Evolutionary conservation across 495 filamentous ascomycete species (phyloP).

Genomic region (Amorphotheca resinae): DNA sequence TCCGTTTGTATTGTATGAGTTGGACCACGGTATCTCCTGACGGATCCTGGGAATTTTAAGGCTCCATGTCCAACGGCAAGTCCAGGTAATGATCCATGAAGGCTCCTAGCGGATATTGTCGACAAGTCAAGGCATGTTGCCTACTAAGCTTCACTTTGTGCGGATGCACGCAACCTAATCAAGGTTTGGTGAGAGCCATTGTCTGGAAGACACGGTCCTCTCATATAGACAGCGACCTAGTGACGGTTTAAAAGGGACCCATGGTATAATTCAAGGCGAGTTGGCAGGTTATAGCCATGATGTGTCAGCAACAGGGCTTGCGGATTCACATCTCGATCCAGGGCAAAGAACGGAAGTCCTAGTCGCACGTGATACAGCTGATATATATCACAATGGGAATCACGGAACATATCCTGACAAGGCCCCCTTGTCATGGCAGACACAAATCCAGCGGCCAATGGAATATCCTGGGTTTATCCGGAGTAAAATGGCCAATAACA

Average conservation of each 20-base stretch:
- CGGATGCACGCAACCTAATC: not conserved
- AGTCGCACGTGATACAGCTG: conserved; percentile 5
- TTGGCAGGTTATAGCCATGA: not conserved
- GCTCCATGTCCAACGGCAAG: not conserved
- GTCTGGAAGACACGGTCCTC: not conserved
- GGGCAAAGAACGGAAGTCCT: not conserved
- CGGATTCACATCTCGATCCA: conserved; percentile 7
- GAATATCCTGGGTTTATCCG: not conserved
- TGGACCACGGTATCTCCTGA: not conserved
- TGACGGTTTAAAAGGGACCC: too few relatives aligned
- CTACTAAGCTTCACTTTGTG: not conserved
- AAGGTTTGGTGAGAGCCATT: not conserved
- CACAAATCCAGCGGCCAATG: not conserved
- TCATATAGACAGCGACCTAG: not conserved
- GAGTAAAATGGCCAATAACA: not conserved
- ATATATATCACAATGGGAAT: not conserved
- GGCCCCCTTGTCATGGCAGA: not conserved
- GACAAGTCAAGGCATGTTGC: not conserved
- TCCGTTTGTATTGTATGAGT: not conserved
- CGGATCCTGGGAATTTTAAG: not conserved
- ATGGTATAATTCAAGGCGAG: not conserved
- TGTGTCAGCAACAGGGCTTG: conserved; percentile 9
- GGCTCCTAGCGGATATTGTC: not conserved
- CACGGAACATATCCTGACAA: not conserved
- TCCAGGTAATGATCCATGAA: not conserved